Conservation (phyloP, 1,284 basidiomycete genomes). For the Apiotrichum veenhuisii region DNA sequence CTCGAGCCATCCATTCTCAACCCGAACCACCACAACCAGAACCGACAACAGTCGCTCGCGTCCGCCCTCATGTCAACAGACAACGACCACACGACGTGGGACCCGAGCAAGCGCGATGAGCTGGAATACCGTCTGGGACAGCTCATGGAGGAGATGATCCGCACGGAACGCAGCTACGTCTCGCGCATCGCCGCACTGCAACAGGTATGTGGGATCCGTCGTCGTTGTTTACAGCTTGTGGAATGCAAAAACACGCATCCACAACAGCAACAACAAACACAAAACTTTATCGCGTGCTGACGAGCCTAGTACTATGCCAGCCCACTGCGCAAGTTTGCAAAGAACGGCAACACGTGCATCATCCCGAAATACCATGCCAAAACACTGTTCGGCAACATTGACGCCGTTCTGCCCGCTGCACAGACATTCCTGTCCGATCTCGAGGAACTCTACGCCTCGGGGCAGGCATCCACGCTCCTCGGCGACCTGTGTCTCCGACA, state of each 20-base stretch:
- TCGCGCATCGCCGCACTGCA: slow-evolving; percentile 43
- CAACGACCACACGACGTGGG: slow-evolving; percentile 15
- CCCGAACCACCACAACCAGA: not conserved
- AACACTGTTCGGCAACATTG: slow-evolving; percentile 88
- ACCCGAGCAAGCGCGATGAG: slow-evolving; percentile 31
- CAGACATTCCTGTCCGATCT: slow-evolving; percentile 80
- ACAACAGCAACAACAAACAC: not conserved
- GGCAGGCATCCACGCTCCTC: slow-evolving; percentile 59
- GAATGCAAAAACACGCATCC: not conserved
- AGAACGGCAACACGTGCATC: slow-evolving; percentile 76
- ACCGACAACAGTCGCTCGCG: slow-evolving; percentile 23
- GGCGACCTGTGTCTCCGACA: slow-evolving; percentile 83
- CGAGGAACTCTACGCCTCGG: slow-evolving; percentile 62
- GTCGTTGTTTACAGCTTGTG: not conserved
- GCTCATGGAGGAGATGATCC: slow-evolving; percentile 44
- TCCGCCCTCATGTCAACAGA: slow-evolving; percentile 9
- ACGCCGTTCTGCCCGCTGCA: slow-evolving; percentile 80
- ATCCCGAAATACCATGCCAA: slow-evolving; percentile 87
- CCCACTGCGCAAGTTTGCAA: slow-evolving; percentile 79
- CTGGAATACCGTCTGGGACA: slow-evolving; percentile 27
- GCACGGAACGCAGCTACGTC: slow-evolving; percentile 47
- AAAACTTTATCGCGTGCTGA: slow-evolving; percentile 3
- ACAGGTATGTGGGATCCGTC: slow-evolving; percentile 27
- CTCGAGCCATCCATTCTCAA: slow-evolving; percentile 22
- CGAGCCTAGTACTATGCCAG: slow-evolving; percentile 69